phyloP scores from a whole-genome alignment of 2,329 filamentous ascomycete species.

The Xylariomycetidae sp. region DNA sequence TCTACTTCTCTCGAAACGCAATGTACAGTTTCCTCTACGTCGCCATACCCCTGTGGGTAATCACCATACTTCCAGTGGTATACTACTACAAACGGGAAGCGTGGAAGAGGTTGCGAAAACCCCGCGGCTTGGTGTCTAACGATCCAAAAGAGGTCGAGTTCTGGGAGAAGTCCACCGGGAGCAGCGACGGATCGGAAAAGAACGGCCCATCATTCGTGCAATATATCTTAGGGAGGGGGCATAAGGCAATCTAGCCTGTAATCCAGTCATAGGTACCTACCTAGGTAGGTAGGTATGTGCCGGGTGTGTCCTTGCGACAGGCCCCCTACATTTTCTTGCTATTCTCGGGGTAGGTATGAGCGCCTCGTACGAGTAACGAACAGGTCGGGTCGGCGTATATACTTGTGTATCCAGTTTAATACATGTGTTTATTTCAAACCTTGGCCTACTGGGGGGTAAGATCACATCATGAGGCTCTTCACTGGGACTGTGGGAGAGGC shows the following conservation, averaged over 20 bases:
- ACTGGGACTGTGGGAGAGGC: no score
- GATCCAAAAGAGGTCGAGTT: slow-evolving; percentile 5
- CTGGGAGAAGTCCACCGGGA: slow-evolving; percentile 4
- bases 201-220: background rate
- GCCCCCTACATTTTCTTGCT: no score
- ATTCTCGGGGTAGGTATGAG: no score
- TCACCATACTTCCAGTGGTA: slow-evolving; percentile 4
- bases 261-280: no score
- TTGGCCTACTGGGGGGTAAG: no score
- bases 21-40: slow-evolving; percentile 7
- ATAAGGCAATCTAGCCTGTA: slow-evolving; percentile 3
- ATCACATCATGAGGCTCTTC: no score
- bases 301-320: no score
- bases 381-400: no score
- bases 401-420: no score
- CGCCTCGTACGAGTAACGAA: no score
- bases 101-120: slow-evolving; percentile 5
- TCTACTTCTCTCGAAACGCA: slow-evolving; percentile 6
- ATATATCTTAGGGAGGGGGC: slow-evolving; percentile 4
- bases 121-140: slow-evolving; percentile 4
- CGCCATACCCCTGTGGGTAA: slow-evolving; percentile 5
- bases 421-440: no score
- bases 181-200: slow-evolving; percentile 1
- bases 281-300: no score
- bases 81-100: slow-evolving; percentile 9